These are phyloP conservation scores for Amanita jacksonii DNA, from an alignment of 768 basidiomycete genomes.

Conservation along the genomic window DNA sequence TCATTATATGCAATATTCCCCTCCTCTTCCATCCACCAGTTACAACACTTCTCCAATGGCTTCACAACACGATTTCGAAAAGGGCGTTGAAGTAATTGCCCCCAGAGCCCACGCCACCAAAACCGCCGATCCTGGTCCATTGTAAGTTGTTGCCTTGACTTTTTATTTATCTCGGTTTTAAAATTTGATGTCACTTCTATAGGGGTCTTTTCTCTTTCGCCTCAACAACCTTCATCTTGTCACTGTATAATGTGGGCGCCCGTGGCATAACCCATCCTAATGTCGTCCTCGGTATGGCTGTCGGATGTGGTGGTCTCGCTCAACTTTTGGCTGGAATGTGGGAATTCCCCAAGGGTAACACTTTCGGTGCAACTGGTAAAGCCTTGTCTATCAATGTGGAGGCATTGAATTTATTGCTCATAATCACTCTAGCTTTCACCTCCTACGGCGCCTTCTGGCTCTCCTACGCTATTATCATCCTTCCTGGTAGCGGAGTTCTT, in stretches of 20 bases:
- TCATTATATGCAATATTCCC: no score
- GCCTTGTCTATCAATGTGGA: background rate
- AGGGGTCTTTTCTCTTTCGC: conserved; percentile 61
- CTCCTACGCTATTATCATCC: conserved; percentile 48
- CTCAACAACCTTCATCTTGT: conserved; percentile 58
- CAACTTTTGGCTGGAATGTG: conserved; percentile 71
- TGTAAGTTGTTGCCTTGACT: no score
- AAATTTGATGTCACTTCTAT: no score
- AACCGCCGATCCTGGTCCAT: no score
- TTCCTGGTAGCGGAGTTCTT: conserved; percentile 44
- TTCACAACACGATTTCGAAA: background rate
- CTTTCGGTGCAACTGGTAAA: conserved; percentile 49
- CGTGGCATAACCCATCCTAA: conserved; percentile 38
- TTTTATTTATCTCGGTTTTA: no score
- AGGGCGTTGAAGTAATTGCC: no score
- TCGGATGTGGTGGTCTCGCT: conserved; percentile 56
- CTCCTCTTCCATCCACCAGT: no score
- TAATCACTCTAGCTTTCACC: conserved; percentile 38
- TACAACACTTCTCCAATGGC: background rate
- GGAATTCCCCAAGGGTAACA: conserved; percentile 47
- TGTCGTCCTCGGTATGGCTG: conserved; percentile 59
- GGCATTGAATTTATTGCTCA: background rate
- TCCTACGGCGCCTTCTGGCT: conserved; percentile 68
- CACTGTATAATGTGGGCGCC: conserved; percentile 43
- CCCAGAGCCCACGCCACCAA: background rate